A percentile compares a stretch with the other conserved stretches of the same genome.
phyloP scores from a whole-genome alignment of 306 rosid genomes.

The Vachellia collinsii region DNA sequence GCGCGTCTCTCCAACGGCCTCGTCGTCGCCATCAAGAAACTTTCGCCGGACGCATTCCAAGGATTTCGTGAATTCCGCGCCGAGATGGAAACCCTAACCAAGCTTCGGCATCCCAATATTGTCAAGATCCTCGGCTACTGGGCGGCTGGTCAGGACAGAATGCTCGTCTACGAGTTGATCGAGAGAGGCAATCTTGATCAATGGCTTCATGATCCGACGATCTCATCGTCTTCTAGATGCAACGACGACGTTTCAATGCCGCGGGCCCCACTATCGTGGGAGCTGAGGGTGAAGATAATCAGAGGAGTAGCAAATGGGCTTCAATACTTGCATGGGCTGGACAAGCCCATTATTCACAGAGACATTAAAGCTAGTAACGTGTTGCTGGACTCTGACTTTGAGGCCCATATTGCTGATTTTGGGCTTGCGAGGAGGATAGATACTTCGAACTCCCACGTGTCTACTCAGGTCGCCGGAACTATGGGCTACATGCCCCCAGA shows the following conservation, averaged over 20 bases:
- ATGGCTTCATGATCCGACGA: constrained; percentile 71
- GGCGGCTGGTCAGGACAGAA: constrained; percentile 67
- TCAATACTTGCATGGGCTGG: constrained; percentile 59
- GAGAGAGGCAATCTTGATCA: constrained; percentile 76
- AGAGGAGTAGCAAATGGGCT: constrained; percentile 79
- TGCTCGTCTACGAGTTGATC: constrained; percentile 77
- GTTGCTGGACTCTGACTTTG: constrained; percentile 57
- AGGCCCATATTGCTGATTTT: constrained; percentile 90
- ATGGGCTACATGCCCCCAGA: constrained; percentile 99
- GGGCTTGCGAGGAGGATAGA: constrained; percentile 84
- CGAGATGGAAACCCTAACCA: constrained; percentile 88
- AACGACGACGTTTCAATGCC: constrained; percentile 30
- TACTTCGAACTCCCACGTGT: constrained; percentile 60
- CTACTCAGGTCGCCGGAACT: constrained; percentile 85
- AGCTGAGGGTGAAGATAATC: constrained; percentile 54
- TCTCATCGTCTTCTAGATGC: constrained; percentile 33
- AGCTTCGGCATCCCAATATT: constrained; percentile 68
- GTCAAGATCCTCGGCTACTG: constrained; percentile 82
- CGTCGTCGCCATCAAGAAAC: constrained; percentile 82
- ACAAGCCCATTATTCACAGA: constrained; percentile 76
- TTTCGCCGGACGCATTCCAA: constrained; percentile 78
- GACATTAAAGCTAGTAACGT: constrained; percentile 88
- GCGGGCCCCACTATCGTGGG: constrained; percentile 59
- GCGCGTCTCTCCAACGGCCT: constrained; percentile 72
- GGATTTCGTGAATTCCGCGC: constrained; percentile 94